Evolutionary conservation across 2,329 filamentous ascomycete genomes (phyloP).

Genomic region (Pyrenophora teres): DNA sequence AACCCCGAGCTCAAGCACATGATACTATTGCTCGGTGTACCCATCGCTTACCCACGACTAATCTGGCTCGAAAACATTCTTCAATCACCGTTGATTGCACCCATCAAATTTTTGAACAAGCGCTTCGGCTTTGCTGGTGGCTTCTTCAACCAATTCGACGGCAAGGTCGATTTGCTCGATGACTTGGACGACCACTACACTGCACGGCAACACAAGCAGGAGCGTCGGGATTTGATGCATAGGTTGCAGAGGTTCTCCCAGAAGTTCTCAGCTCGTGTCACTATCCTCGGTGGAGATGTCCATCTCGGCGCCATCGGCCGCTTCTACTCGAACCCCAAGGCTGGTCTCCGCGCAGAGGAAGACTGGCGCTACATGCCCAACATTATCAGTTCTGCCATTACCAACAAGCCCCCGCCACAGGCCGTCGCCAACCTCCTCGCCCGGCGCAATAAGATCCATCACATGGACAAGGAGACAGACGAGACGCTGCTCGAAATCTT

Average conservation of each 20-base stretch:
- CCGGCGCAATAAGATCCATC: constrained; percentile 68
- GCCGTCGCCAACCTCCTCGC: constrained; percentile 68
- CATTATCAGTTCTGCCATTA: constrained; percentile 67
- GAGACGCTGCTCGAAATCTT: constrained; percentile 68
- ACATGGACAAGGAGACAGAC: constrained; percentile 65
- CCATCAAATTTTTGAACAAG: constrained; percentile 86
- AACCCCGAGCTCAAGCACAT: constrained; percentile 66
- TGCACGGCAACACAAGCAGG: constrained; percentile 85
- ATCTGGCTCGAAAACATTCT: constrained; percentile 98
- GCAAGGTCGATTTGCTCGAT: constrained; percentile 68
- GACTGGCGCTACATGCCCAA: constrained; percentile 69
- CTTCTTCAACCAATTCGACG: constrained; percentile 93
- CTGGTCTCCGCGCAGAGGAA: constrained; percentile 58
- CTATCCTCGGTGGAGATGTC: constrained; percentile 68
- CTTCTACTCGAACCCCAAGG: constrained; percentile 65
- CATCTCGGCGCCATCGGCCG: constrained; percentile 67
- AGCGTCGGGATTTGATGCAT: constrained; percentile 75
- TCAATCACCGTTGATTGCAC: constrained; percentile 81
- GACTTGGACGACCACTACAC: constrained; percentile 79
- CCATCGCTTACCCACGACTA: constrained; percentile 73
- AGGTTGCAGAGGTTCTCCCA: constrained; percentile 64
- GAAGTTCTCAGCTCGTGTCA: constrained; percentile 61
- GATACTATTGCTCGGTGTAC: constrained; percentile 68
- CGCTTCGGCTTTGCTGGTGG: constrained; percentile 84
- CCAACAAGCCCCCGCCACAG: constrained; percentile 69